Base-by-base conservation (phyloP, 176 grass and related monocot genomes). In the Avena atlantica region DNA sequence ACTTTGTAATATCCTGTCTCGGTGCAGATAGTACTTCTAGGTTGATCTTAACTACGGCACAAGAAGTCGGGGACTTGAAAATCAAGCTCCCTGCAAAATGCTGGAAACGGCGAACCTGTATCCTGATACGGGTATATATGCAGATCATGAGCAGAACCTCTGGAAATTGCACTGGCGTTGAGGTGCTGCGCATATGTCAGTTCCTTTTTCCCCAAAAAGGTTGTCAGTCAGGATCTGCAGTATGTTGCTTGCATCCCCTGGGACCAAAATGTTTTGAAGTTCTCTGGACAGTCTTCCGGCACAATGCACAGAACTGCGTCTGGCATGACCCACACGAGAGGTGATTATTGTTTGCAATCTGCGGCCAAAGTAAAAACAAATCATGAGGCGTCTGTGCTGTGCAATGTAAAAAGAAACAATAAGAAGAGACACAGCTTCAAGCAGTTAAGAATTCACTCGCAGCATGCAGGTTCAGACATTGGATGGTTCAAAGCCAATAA, bases 161-260 rank as follows among this genome's bases (percentile, higher is more conserved):
- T 49, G 59, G 48, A 59, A 86, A 60, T 12, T 27, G 20, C 13
- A 66, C 14, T 77, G 52, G 14, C 11, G 5, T 70, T 53, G 16
- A 23, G 52, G 42, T 55, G n/a, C 34, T 69, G 44, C 5, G 19
- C 80, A 65, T 56, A 79, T 56, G 74, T 11, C 20, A 0, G 1
- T 50, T 74, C 3, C 14, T 74, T 15, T 1, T 2, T 0, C 11
- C 0, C n/a, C 6, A 21, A 9, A 25, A 48, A 15, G 5, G 44
- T 12, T 44, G n/a, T 66, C 63, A 66, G 25, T 74, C 86, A 16
- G 88, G 85, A 88, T 94, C 93, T 57, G 78, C 59, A 15, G 93
- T 84, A 79, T 95, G 93, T 49, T 95, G 93, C 45, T 95, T 95
- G 90, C 90, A 95, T 65, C 93, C 85, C 87, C 88, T 95, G 45